A percentile compares a stretch with the other conserved stretches of the same genome.
Evolutionary conservation across 768 basidiomycete genomes (phyloP).

Genomic region (Baorangia bicolor): DNA sequence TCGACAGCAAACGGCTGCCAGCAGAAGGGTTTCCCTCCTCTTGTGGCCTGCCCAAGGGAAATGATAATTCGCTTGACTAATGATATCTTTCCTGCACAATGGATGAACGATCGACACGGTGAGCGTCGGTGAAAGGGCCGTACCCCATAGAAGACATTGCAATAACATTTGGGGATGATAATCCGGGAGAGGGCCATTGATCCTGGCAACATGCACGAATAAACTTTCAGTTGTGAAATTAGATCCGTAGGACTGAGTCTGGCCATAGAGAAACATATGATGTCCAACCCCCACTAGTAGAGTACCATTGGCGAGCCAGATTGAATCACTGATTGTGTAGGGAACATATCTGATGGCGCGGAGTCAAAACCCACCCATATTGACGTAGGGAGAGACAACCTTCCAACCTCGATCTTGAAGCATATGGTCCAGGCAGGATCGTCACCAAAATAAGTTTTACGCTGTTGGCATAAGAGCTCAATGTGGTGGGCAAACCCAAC

Average conservation of each 20-base stretch:
- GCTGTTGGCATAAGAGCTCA: slow-evolving; percentile 87
- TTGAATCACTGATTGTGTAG: slow-evolving; percentile 81
- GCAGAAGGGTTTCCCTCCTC: slow-evolving; percentile 13
- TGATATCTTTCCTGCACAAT: slow-evolving; percentile 68
- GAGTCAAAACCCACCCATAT: background rate
- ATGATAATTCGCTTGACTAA: slow-evolving; percentile 81
- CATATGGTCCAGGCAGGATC: slow-evolving; percentile 78
- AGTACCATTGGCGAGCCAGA: slow-evolving; percentile 85
- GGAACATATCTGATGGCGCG: slow-evolving; percentile 60
- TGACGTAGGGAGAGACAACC: slow-evolving; percentile 43
- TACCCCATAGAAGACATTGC: slow-evolving; percentile 93
- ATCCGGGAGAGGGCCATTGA: slow-evolving; percentile 85
- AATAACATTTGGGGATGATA: slow-evolving; percentile 93
- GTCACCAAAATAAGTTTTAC: slow-evolving; percentile 88
- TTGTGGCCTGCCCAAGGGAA: slow-evolving; percentile 49
- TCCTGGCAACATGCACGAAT: slow-evolving; percentile 78
- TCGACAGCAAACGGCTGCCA: slow-evolving; percentile 60
- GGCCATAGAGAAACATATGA: slow-evolving; percentile 79
- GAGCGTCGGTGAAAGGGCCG: slow-evolving; percentile 20
- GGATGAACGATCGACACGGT: background rate
- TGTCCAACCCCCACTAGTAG: slow-evolving; percentile 81
- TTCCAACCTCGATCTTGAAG: slow-evolving; percentile 64
- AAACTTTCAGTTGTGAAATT: slow-evolving; percentile 46
- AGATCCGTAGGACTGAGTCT: slow-evolving; percentile 30
- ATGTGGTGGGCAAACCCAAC: slow-evolving; percentile 80